Base-by-base conservation (phyloP, 768 basidiomycete genomes). In the Pleurotus salmoneostramineus region DNA sequence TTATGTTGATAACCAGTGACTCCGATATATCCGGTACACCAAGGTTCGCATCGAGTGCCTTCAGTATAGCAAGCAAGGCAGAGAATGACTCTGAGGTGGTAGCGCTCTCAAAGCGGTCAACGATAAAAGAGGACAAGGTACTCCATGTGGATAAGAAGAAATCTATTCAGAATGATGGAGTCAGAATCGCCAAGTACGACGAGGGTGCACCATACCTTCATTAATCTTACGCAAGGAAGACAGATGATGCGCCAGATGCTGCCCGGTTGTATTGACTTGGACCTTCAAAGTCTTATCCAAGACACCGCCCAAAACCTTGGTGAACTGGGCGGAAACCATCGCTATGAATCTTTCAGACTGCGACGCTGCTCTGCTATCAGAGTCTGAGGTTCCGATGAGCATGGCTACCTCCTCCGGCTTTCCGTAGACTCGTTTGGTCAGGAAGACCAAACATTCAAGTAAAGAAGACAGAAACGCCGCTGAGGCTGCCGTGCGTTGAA, bases 401-500 rank as follows among this genome's bases (percentile, higher is more conserved):
- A 60, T 4, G 4, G 32, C 40, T 31, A 57, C 51, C 11, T 59
- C 57, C 7, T 61, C 33, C n/a, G 60, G 57, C 14, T 61, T 69
- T 4, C 63, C 44, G 35, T 0, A 65, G 6, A 82, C 61, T 6
- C 83, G 71, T 42, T 74, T 77, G 43, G 82, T 62, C 17, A 91
- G 70, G 64, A 88, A 88, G 0, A 83, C 71, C 10, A 83, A 66
- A 63, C 85, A 91, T 69, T 97, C 95, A 6, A 91, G 69, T 3
- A 91, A 64, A 0, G 89, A 80, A 0, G 82, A 77, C 14, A 89
- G 71, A 71, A 94, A 90, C 7, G 91, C 85, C 0, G 84, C 79
- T 4, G 81, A 81, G 8, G 80, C 74, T 6, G 74, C 73, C 1
- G 74, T 66, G 5, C 83, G 77, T 50, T 85, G 77, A 7, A 88